Evolutionary conservation across 352 stramenopile genomes (phyloP).

Genomic region (Lagenidium sp.): DNA sequence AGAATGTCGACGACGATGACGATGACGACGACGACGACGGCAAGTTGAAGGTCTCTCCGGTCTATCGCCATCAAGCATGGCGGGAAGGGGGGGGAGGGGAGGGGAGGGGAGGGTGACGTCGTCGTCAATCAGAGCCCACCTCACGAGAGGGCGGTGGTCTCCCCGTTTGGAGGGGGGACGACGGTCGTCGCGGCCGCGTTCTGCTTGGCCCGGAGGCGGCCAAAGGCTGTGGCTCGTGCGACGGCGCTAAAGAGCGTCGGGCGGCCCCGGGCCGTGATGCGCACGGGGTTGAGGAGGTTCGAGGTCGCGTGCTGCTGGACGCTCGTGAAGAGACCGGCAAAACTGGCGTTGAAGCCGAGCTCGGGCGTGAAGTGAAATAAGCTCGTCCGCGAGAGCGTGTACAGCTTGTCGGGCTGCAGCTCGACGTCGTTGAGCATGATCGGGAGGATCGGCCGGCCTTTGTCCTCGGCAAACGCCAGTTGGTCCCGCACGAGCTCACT

Average conservation of each 20-base stretch:
- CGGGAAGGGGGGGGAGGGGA: too few relatives aligned
- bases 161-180: too few relatives aligned
- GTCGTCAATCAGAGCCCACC: too few relatives aligned
- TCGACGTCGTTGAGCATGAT: constrained; percentile 75
- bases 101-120: too few relatives aligned
- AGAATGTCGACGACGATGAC: too few relatives aligned
- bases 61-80: too few relatives aligned
- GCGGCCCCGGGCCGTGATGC: constrained; percentile 4
- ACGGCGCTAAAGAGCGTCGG: constrained; percentile 10
- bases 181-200: too few relatives aligned
- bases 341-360: constrained; percentile 70
- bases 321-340: constrained; percentile 32
- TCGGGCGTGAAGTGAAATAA: constrained; percentile 76
- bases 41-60: too few relatives aligned
- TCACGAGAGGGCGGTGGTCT: too few relatives aligned
- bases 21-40: too few relatives aligned
- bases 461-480: constrained; percentile 74
- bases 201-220: constrained; percentile 13
- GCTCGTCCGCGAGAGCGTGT: constrained; percentile 60
- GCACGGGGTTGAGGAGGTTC: neutral
- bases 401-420: constrained; percentile 64
- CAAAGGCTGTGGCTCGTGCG: constrained; percentile 8
- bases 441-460: constrained; percentile 55
- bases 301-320: constrained; percentile 35
- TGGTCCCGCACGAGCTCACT: constrained; percentile 79